Evolutionary conservation across 768 basidiomycete species (phyloP).

Genomic region (Leccinum arenicola): DNA sequence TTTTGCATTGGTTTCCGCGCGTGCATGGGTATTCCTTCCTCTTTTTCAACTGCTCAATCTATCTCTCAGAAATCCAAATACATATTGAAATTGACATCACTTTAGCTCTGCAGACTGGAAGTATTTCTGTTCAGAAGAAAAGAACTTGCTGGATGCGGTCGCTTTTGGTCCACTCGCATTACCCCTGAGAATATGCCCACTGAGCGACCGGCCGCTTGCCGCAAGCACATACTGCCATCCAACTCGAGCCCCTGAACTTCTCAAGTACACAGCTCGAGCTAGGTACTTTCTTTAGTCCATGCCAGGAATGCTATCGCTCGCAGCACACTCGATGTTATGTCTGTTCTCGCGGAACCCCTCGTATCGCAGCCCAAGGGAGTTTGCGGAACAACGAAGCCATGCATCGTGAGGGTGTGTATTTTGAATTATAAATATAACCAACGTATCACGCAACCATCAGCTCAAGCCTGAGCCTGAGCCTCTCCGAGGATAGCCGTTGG

Average conservation of each 20-base stretch:
- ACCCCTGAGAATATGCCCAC: not conserved
- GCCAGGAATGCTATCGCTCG: not conserved
- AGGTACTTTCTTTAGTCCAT: not conserved
- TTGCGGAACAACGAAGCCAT: not conserved
- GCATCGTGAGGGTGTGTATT: not conserved
- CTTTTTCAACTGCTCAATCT: not conserved
- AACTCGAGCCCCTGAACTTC: not conserved
- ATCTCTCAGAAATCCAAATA: not conserved
- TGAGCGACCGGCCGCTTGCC: not conserved
- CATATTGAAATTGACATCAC: not conserved
- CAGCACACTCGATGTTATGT: not conserved
- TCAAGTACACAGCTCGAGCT: not conserved
- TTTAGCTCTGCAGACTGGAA: not conserved
- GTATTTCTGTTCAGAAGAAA: not conserved
- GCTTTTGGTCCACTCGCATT: not conserved
- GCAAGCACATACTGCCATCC: not conserved
- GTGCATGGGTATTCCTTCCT: not conserved
- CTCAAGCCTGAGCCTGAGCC: not conserved
- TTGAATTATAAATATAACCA: not conserved
- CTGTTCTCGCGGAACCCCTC: not conserved
- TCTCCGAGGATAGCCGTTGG: not conserved
- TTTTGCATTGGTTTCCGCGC: conserved; percentile 15
- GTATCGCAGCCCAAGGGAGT: not conserved
- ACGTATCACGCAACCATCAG: not conserved
- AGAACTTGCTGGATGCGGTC: not conserved